Conservation (phyloP, 163 green algal genomes). For the Trebouxia gelatinosa region DNA sequence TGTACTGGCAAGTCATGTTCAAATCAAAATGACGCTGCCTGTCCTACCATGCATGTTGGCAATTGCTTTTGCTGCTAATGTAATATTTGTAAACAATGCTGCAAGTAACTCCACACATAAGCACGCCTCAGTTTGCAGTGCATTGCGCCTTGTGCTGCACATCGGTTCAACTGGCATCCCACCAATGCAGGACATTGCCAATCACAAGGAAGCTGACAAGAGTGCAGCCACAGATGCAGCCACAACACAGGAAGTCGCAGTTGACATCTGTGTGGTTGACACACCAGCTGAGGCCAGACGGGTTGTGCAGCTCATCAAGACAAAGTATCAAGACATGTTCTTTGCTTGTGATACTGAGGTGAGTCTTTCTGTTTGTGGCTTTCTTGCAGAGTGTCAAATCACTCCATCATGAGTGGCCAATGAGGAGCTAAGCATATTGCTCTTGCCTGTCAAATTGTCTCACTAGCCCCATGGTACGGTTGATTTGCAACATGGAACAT, state of each 20-base stretch:
- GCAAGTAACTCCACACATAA: too few species aligned
- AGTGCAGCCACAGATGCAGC: not conserved
- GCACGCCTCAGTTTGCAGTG: too few species aligned
- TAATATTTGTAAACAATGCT: too few species aligned
- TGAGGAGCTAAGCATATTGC: not conserved
- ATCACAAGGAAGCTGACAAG: too few species aligned
- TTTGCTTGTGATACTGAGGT: slow-evolving; percentile 94
- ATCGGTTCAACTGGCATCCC: too few species aligned
- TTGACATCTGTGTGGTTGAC: slow-evolving; percentile 57
- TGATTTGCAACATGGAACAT: not conserved
- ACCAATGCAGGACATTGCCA: too few species aligned
- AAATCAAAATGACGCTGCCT: too few species aligned
- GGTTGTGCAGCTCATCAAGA: slow-evolving; percentile 43
- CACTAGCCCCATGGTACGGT: not conserved
- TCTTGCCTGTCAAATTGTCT: not conserved
- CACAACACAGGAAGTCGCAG: not conserved
- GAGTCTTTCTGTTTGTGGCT: not conserved
- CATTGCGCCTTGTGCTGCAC: too few species aligned
- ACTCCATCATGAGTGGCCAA: not conserved
- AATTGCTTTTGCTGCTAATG: too few species aligned
- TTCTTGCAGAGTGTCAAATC: not conserved
- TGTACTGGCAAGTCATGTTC: too few species aligned
- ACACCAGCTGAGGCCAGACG: slow-evolving; percentile 43
- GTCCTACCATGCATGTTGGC: too few species aligned
- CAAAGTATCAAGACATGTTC: slow-evolving; percentile 33